Percentiles rank a stretch among this genome's conserved stretches.
These are phyloP conservation scores for Artemisia annua DNA, from an alignment of 129 eudicot genomes.

Conservation along the genomic window DNA sequence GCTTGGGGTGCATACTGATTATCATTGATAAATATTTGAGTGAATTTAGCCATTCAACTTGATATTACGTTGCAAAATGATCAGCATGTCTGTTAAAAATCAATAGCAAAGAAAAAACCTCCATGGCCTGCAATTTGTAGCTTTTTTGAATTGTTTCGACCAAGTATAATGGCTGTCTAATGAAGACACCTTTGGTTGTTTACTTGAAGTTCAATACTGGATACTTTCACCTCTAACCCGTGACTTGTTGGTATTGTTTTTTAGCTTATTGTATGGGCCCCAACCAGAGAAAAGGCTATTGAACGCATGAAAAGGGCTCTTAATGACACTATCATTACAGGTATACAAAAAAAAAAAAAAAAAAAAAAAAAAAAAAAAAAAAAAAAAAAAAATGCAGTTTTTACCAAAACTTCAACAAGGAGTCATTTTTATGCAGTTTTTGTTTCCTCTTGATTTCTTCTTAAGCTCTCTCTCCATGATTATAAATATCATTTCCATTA, in stretches of 20 bases:
- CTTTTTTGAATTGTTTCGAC: not conserved
- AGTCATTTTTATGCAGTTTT: too few relatives aligned
- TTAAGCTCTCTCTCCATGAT: too few relatives aligned
- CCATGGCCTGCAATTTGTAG: not conserved
- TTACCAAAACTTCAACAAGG: too few relatives aligned
- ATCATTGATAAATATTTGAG: not conserved
- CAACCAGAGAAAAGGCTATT: conserved; percentile 95
- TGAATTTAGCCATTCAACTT: not conserved
- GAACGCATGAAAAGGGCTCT: conserved; percentile 99
- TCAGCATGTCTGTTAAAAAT: not conserved
- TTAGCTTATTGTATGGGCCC: conserved; percentile 99
- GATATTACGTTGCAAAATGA: not conserved
- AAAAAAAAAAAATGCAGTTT: too few relatives aligned
- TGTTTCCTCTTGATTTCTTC: too few relatives aligned
- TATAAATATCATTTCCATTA: too few relatives aligned
- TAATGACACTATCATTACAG: conserved; percentile 81
- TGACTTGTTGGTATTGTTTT: conserved; percentile 13
- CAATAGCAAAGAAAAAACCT: not conserved
- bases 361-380: too few relatives aligned
- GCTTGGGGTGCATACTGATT: conserved; percentile 1
- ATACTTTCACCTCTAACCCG: conserved; percentile 9
- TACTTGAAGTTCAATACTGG: not conserved
- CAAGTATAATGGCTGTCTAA: not conserved
- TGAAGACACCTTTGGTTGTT: not conserved
- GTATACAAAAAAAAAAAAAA: too few relatives aligned